phyloP scores from a whole-genome alignment of 2,329 filamentous ascomycete species.

The Claviceps africana region DNA sequence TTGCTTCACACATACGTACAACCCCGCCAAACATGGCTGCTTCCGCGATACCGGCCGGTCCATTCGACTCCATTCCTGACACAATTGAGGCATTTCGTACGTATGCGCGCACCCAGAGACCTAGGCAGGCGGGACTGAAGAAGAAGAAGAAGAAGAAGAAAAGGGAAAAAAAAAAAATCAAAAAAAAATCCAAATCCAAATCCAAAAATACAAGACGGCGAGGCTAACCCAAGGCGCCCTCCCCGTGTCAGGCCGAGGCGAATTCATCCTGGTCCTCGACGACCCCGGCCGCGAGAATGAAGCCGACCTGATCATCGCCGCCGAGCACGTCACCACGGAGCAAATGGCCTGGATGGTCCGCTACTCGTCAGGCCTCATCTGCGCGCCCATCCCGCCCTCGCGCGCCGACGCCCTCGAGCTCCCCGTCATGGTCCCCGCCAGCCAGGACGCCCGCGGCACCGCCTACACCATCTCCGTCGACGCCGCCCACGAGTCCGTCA shows the following conservation, averaged over 20 bases:
- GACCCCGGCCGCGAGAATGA: slow-evolving; percentile 89
- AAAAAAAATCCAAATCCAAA: too few relatives aligned
- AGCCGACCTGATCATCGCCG: slow-evolving; percentile 93
- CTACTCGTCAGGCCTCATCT: slow-evolving; percentile 80
- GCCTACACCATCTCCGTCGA: slow-evolving; percentile 91
- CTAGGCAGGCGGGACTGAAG: background rate
- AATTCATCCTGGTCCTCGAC: slow-evolving; percentile 95
- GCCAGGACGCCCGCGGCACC: slow-evolving; percentile 75
- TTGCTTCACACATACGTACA: background rate
- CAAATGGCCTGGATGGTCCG: slow-evolving; percentile 97
- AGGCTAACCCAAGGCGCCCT: background rate
- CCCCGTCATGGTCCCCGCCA: slow-evolving; percentile 69
- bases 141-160: background rate
- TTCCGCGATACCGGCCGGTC: slow-evolving; percentile 32
- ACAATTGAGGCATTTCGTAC: slow-evolving; percentile 50
- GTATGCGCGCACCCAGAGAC: slow-evolving; percentile 14
- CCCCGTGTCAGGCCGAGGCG: slow-evolving; percentile 47
- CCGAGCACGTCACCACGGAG: slow-evolving; percentile 64
- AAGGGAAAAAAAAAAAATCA: background rate
- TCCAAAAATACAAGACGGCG: background rate
- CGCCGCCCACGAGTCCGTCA: slow-evolving; percentile 54
- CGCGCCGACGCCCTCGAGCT: slow-evolving; percentile 60
- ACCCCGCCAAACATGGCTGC: slow-evolving; percentile 30
- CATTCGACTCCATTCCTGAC: slow-evolving; percentile 53
- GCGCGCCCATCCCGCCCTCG: slow-evolving; percentile 62